Conservation (phyloP, 805 yeast species). For the Clavispora santaluciae region DNA sequence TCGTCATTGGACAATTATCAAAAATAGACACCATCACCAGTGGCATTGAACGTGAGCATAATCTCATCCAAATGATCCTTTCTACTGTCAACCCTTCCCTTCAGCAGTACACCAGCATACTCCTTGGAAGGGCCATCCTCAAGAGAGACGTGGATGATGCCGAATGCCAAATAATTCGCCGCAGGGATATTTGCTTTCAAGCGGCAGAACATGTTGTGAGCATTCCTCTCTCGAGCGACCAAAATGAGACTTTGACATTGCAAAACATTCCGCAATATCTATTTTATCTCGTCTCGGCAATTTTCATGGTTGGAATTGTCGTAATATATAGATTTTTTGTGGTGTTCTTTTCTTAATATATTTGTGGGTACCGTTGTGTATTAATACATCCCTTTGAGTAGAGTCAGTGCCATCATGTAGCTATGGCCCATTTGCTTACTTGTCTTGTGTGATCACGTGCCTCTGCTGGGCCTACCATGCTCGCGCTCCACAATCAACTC, state of each 20-base stretch:
- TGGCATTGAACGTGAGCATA: constrained; percentile 32
- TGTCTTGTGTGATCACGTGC: not conserved
- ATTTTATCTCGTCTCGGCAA: constrained; percentile 18
- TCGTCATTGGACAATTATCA: constrained; percentile 24
- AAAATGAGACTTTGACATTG: constrained; percentile 17
- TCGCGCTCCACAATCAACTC: not conserved
- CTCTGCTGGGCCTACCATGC: not conserved
- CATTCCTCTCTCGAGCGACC: constrained; percentile 37
- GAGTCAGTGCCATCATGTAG: too few relatives aligned
- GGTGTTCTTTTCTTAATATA: constrained; percentile 11
- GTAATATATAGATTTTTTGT: constrained; percentile 26
- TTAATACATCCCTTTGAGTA: too few relatives aligned
- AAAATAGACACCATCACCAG: constrained; percentile 36
- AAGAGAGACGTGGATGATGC: constrained; percentile 24
- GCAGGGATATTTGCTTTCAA: constrained; percentile 36
- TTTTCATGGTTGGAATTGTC: constrained; percentile 21
- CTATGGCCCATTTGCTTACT: too few relatives aligned
- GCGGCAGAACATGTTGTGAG: constrained; percentile 41
- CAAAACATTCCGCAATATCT: constrained; percentile 22
- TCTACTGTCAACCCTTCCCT: constrained; percentile 30
- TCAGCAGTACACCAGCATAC: constrained; percentile 31
- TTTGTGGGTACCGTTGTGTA: too few relatives aligned
- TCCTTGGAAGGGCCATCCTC: constrained; percentile 38
- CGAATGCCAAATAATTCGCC: constrained; percentile 30
- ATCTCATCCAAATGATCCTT: constrained; percentile 25